Base-by-base conservation (phyloP, 176 grass and related monocot species). In the Triticum dicoccoides region DNA sequence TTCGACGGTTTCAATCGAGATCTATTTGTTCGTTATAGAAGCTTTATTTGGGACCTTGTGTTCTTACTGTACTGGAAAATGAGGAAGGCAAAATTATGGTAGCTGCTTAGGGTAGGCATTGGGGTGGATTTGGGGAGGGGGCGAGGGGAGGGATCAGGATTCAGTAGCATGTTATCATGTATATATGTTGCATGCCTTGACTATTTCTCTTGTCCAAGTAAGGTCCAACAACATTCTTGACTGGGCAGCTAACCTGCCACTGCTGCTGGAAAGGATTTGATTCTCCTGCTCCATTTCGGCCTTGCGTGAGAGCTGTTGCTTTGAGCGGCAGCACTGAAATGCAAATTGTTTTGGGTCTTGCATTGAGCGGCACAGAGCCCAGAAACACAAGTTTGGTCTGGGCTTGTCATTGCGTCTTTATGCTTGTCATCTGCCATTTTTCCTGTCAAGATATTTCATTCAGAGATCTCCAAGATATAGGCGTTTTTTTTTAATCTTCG, bases 141-240 rank as follows among this genome's bases (percentile, higher is more conserved):
- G 42, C 11, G 4, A 15, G 14, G 51, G 54, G 5, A 18, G 79
- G 61, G 20, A 12, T 27, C 2, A 65, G 14, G 58, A 61, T 18
- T 47, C 8, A 44, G 35, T 69, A 37, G 38, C 58, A 61, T 83
- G 72, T 4, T 27, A 39, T 52, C 65, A n/a, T 90, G 84, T 87
- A 87, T 74, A 90, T 83, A 87, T 83, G 66, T 41, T 80, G 74
- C 76, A 32, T 84, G 37, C 38, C 59, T 84, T 15, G 14, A 86
- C 20, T 9, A 37, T 27, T 25, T 15, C 41, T 65, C n/a, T n/a
- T 29, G 71, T 18, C 72, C 20, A 29, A 90, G 29, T 82, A 18
- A 23, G 42, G 47, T 78, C 64, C 33, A 44, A 34, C 35, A 27
- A 77, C 74, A 42, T 27, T 82, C 8, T 32, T 58, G 29, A 59